Percentiles rank a stretch among this genome's conserved stretches.
phyloP scores from a whole-genome alignment of 495 filamentous ascomycete genomes.

The Ramalina peruviana region DNA sequence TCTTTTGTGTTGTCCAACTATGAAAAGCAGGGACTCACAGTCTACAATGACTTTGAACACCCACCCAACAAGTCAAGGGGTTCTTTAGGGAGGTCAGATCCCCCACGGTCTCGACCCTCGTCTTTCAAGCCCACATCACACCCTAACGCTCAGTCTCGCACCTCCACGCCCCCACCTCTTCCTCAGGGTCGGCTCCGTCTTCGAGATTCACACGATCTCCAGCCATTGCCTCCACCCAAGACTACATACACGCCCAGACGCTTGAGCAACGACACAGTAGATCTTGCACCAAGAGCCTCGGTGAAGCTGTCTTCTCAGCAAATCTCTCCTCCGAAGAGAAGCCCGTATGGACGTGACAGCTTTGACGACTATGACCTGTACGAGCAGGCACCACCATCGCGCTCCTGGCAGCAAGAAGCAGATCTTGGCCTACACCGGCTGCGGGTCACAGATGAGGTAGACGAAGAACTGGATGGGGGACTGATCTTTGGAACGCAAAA shows the following conservation, averaged over 20 bases:
- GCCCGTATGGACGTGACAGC: not conserved
- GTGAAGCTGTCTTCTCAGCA: not conserved
- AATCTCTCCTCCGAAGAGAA: not conserved
- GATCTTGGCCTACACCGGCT: too few relatives aligned
- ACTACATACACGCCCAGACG: not conserved
- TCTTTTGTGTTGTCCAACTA: constrained; percentile 14
- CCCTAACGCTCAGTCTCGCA: not conserved
- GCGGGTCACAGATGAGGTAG: not conserved
- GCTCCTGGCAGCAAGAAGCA: too few relatives aligned
- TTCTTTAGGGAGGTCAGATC: not conserved
- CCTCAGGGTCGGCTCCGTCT: not conserved
- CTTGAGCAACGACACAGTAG: not conserved
- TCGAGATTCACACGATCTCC: not conserved
- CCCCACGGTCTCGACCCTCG: not conserved
- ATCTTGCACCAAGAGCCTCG: not conserved
- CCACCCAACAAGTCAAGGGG: not conserved
- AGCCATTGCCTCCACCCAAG: not conserved
- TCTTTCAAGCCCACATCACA: not conserved
- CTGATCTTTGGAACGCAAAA: not conserved
- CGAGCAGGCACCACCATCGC: not conserved
- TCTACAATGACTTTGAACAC: constrained; percentile 4
- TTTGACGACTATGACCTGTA: not conserved
- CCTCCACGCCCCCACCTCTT: not conserved
- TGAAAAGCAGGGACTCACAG: constrained; percentile 8
- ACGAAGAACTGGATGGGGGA: not conserved